Percentiles rank a stretch among this genome's conserved stretches.
Evolutionary conservation across 2,329 filamentous ascomycete species (phyloP).

Genomic region (Gaeumannomyces tritici): DNA sequence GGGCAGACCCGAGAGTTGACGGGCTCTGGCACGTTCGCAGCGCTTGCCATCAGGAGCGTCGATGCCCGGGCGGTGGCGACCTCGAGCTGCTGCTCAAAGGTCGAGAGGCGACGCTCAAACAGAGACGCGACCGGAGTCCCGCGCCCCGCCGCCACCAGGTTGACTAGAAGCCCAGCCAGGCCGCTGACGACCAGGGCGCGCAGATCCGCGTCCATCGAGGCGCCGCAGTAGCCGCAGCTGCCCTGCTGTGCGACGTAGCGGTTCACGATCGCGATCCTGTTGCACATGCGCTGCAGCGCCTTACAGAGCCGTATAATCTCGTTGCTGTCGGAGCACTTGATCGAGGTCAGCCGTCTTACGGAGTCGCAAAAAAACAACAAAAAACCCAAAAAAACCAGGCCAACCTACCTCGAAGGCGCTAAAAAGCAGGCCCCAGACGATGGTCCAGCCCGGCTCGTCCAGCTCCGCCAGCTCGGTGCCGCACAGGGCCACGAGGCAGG

Average conservation of each 20-base stretch:
- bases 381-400: too few species aligned
- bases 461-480: not conserved
- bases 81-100: not conserved
- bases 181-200: not conserved
- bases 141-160: not conserved
- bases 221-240: not conserved
- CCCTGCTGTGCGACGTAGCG: not conserved
- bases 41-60: not conserved
- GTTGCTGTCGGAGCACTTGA: not conserved
- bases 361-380: too few species aligned
- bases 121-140: not conserved
- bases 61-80: not conserved
- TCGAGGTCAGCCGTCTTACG: too few species aligned
- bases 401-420: not conserved
- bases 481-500: not conserved
- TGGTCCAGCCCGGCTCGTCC: not conserved
- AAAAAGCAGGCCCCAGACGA: not conserved
- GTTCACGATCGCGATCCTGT: not conserved
- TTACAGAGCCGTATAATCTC: not conserved
- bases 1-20: not conserved
- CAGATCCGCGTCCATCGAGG: not conserved
- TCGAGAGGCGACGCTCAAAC: not conserved
- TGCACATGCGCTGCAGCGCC: not conserved
- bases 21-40: fast-evolving
- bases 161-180: not conserved